phyloP scores from a whole-genome alignment of 352 stramenopile genomes.

The Globisporangium canariense region DNA sequence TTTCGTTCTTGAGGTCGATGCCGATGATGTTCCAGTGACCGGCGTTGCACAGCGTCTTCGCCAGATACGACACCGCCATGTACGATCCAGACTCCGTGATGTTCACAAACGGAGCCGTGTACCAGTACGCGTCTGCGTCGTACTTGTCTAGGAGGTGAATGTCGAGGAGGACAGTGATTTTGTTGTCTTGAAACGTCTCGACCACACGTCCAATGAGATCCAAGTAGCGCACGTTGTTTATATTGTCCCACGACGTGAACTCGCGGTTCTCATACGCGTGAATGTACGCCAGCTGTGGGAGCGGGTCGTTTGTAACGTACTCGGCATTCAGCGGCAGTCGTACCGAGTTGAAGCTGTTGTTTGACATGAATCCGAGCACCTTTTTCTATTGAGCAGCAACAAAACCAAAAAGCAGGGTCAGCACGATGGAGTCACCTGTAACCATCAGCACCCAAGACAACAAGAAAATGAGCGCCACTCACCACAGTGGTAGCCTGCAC shows the following conservation, averaged over 20 bases:
- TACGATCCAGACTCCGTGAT: constrained; percentile 45
- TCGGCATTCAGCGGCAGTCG: constrained; percentile 54
- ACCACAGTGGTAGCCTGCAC: constrained; percentile 48
- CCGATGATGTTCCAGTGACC: constrained; percentile 68
- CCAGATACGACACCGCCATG: constrained; percentile 38
- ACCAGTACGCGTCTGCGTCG: constrained; percentile 58
- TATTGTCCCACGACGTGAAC: constrained; percentile 43
- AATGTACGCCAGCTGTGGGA: constrained; percentile 52
- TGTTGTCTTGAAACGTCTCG: constrained; percentile 45
- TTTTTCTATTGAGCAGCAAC: constrained; percentile 22
- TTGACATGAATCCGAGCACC: constrained; percentile 44
- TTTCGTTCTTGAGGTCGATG: constrained; percentile 67
- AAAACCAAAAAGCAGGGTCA: neutral
- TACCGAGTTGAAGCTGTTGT: constrained; percentile 67
- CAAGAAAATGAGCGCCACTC: constrained; percentile 9
- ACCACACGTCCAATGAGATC: constrained; percentile 55
- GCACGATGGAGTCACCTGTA: neutral
- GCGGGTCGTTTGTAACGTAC: constrained; percentile 35
- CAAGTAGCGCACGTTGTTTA: constrained; percentile 46
- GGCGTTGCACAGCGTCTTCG: constrained; percentile 44
- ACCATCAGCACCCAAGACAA: neutral
- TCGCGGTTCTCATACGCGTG: constrained; percentile 63
- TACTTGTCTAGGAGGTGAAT: constrained; percentile 55
- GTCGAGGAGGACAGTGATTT: constrained; percentile 55
- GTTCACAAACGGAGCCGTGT: constrained; percentile 49